Percentiles rank a stretch among this genome's conserved stretches.
Conservation (phyloP, 2,329 filamentous ascomycete genomes). For the Apiospora phragmitis region DNA sequence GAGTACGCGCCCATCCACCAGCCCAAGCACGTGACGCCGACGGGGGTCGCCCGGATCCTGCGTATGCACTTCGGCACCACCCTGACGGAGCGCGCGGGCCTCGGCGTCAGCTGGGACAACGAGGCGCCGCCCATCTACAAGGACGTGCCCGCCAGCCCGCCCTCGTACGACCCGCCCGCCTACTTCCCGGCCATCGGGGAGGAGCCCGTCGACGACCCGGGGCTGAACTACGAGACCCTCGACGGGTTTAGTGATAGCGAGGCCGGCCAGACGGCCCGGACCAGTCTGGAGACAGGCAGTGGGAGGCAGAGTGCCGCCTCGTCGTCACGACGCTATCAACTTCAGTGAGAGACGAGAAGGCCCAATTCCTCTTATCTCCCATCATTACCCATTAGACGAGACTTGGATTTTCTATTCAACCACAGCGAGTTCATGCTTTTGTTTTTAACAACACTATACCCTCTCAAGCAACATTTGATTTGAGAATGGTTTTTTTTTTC, state of each 20-base stretch:
- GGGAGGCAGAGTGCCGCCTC: background rate
- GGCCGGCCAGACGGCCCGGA: background rate
- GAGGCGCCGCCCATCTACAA: constrained; percentile 93
- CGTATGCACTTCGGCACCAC: constrained; percentile 86
- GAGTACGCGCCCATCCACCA: constrained; percentile 78
- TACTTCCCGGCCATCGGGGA: background rate
- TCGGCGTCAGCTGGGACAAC: constrained; percentile 96
- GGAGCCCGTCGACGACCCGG: background rate
- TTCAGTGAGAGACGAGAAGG: background rate
- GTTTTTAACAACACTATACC: constrained; percentile 1
- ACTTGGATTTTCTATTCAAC: background rate
- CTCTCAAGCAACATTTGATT: constrained; percentile 6
- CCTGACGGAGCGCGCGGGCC: constrained; percentile 79
- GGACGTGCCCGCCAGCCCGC: constrained; percentile 86
- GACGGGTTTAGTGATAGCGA: constrained; percentile 6
- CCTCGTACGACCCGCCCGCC: constrained; percentile 54
- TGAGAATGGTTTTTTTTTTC: constrained; percentile 3
- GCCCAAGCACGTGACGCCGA: constrained; percentile 72
- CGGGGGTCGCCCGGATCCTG: constrained; percentile 85
- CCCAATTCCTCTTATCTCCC: background rate
- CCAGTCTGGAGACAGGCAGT: background rate
- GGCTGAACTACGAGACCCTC: constrained; percentile 15
- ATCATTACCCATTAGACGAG: background rate
- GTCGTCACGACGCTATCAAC: background rate
- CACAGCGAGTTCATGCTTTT: background rate